Evolutionary conservation across 495 filamentous ascomycete species (phyloP).

Genomic region (Poronia punctata): DNA sequence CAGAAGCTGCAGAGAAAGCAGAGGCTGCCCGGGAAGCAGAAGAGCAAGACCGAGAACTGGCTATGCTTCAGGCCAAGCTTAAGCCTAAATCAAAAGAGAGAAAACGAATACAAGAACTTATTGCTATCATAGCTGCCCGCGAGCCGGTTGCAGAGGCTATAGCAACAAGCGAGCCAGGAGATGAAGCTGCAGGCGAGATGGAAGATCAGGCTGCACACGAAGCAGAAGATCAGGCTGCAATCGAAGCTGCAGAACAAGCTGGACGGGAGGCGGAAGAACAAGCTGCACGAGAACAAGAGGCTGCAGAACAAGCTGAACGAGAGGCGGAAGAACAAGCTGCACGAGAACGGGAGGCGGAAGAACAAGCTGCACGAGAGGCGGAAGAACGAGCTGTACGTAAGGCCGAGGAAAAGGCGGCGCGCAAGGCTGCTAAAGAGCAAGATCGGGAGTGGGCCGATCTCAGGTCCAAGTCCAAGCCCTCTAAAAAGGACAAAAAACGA

Average conservation of each 20-base stretch:
- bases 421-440: constrained; percentile 30
- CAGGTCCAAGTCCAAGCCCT: constrained; percentile 26
- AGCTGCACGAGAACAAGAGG: constrained; percentile 11
- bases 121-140: constrained; percentile 27
- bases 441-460: too few relatives aligned
- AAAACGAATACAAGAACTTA: constrained; percentile 32
- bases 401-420: constrained; percentile 22
- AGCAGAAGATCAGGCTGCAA: constrained; percentile 4
- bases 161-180: not conserved
- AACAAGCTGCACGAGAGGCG: constrained; percentile 1
- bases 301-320: constrained; percentile 9
- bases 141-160: not conserved
- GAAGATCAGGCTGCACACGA: not conserved
- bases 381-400: constrained; percentile 11
- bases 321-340: constrained; percentile 4
- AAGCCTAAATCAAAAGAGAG: constrained; percentile 20
- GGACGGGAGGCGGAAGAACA: constrained; percentile 30
- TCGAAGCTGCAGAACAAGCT: constrained; percentile 13
- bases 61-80: constrained; percentile 13
- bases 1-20: constrained; percentile 22
- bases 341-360: not conserved
- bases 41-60: constrained; percentile 21
- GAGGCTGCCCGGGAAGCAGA: constrained; percentile 24
- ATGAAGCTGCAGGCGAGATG: not conserved
- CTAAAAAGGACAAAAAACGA: constrained; percentile 25